Evolutionary conservation across 2,329 filamentous ascomycete genomes (phyloP), one percentile per base, ranked within the genome.

Genomic region (Penicillium sp.): DNA sequence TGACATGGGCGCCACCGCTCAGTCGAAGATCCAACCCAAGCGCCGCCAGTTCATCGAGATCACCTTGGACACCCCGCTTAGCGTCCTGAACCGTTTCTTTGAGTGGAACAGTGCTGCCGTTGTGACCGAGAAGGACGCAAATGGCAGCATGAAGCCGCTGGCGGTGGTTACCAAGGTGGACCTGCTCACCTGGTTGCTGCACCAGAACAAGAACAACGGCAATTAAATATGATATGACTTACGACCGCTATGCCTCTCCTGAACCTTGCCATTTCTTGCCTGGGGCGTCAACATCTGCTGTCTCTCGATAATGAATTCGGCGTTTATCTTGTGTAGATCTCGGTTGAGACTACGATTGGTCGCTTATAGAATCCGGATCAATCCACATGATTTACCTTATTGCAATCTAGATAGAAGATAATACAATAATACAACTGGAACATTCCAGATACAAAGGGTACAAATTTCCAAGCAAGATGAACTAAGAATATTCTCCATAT

Each of bases 41-140:
- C 71, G 75, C 22, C 82, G 87, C 57, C 87, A 90, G 71, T 99
- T 96, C 76, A 90, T 98, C 50, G 90, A 98, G 77, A 96, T 99
- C 71, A 98, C 95, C 7, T 81, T 90, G 72, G 90, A 97, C 64
- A 99, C 95, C 1, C 89, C 90, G 3, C 82, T 99, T 39, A 85
- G 84, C 47, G 88, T 90, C 45, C 82, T 99, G 53, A 93, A 91
- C 80, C 87, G 90, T 69, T 99, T 99, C 78, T 91, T 98, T 64
- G 92, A 98, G 78, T 98, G 95, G 92, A 98, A 99, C 77, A 95
- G 90, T 65, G 93, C 95, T 0, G 95, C 95, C 0, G 87, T 99
- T 49, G 91, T 99, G 3, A 99, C 93, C 0, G 93, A 98, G 74
- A 83, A 85, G 42, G 82, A 83, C 56, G 78, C 80, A 54, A 76